phyloP scores from a whole-genome alignment of 169 alveolate species.

The Sarcocystis neurona region DNA sequence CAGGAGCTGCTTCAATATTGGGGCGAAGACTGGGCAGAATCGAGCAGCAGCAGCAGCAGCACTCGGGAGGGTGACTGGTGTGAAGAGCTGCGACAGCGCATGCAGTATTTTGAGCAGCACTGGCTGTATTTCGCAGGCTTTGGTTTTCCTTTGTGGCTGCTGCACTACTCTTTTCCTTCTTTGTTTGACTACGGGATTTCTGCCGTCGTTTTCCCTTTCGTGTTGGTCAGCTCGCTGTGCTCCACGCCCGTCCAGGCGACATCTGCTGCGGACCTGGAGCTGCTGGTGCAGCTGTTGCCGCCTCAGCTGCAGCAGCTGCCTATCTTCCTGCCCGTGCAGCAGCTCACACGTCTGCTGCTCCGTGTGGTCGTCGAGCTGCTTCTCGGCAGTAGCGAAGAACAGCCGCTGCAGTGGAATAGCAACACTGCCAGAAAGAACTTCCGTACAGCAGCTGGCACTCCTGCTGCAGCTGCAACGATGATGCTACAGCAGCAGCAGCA shows the following conservation, averaged over 20 bases:
- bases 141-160: constrained; percentile 3
- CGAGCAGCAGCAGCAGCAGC: neutral
- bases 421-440: neutral
- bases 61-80: neutral
- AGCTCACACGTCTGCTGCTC: neutral
- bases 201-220: constrained; percentile 17
- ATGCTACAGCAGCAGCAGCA: too few species aligned
- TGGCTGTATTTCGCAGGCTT: constrained; percentile 44
- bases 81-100: neutral
- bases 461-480: too few species aligned
- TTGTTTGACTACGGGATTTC: constrained; percentile 27
- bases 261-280: neutral
- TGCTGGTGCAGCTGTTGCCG: neutral
- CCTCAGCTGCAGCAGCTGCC: constrained; percentile 15
- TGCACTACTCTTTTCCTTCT: neutral
- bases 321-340: constrained; percentile 6
- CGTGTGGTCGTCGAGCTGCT: neutral
- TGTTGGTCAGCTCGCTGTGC: neutral
- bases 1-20: too few species aligned
- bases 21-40: too few species aligned
- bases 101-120: constrained; percentile 22
- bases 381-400: neutral
- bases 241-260: neutral
- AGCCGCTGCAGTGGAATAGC: too few species aligned
- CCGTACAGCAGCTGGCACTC: neutral